Conservation (phyloP, 192 early-diverging fungal genomes). For the Funneliformis geosporum region DNA sequence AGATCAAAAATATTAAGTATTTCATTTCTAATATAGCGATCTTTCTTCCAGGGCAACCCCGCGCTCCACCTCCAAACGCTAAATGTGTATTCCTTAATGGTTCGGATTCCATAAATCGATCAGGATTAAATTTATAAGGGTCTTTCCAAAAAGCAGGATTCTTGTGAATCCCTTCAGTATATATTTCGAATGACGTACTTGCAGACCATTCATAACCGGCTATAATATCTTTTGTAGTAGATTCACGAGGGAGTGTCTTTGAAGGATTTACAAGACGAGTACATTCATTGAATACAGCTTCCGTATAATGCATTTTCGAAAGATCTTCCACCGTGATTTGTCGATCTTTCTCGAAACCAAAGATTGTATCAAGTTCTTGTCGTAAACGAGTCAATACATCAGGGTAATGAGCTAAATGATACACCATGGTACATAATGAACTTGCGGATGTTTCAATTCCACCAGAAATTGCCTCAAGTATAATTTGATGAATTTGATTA, state of each 20-base stretch:
- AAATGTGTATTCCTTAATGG: background rate
- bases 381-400: background rate
- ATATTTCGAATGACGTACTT: background rate
- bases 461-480: constrained; percentile 1
- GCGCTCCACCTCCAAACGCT: constrained; percentile 4
- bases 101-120: background rate
- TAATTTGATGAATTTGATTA: background rate
- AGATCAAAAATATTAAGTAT: background rate
- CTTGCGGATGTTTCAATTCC: background rate
- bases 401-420: constrained; percentile 1
- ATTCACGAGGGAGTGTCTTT: background rate
- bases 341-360: background rate
- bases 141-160: background rate
- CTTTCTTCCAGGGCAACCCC: constrained; percentile 7
- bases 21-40: background rate
- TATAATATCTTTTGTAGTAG: background rate
- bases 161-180: background rate
- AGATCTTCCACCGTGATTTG: background rate
- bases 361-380: background rate
- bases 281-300: background rate
- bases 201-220: constrained; percentile 13
- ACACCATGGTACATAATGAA: background rate
- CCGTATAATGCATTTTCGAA: constrained; percentile 1
- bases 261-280: background rate
- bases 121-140: background rate